phyloP scores from a whole-genome alignment of 805 yeast species.

The Myxozyma neotropica region DNA sequence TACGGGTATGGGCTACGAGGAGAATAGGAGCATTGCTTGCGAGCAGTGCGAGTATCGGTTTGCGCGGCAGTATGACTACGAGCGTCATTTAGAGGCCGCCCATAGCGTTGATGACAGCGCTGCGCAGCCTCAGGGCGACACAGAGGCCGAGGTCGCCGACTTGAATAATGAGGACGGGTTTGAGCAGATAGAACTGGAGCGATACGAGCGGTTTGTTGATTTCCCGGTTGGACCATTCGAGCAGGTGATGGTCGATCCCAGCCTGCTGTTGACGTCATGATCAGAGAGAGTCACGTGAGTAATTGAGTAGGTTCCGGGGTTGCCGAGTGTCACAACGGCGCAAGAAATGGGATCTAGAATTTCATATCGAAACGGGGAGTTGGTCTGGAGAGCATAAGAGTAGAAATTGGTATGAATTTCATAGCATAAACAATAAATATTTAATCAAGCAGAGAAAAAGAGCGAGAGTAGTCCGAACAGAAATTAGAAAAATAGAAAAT shows the following conservation, averaged over 20 bases:
- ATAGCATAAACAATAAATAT: too few relatives aligned
- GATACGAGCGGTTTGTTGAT: not conserved
- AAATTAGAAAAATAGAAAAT: too few relatives aligned
- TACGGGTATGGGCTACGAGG: conserved; percentile 44
- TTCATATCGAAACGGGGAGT: not conserved
- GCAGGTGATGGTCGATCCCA: conserved; percentile 9
- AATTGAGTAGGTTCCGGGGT: not conserved
- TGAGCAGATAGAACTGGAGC: not conserved
- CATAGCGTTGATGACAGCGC: not conserved
- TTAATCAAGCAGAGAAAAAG: too few relatives aligned
- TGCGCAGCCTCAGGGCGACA: not conserved
- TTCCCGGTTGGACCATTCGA: not conserved
- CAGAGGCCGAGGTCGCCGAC: not conserved
- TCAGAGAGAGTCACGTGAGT: not conserved
- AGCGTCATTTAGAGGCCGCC: conserved; percentile 40
- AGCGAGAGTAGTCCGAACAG: too few relatives aligned
- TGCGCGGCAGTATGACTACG: conserved; percentile 45
- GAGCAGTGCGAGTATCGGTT: conserved; percentile 46
- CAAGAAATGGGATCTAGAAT: not conserved
- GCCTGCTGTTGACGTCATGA: conserved; percentile 10
- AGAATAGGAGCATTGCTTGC: conserved; percentile 37
- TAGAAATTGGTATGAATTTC: not conserved
- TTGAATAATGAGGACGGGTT: not conserved
- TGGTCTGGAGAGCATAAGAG: not conserved
- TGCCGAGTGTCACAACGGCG: not conserved